Evolutionary conservation across 148 eudicot species (phyloP).

Genomic region (Bassia scoparia): DNA sequence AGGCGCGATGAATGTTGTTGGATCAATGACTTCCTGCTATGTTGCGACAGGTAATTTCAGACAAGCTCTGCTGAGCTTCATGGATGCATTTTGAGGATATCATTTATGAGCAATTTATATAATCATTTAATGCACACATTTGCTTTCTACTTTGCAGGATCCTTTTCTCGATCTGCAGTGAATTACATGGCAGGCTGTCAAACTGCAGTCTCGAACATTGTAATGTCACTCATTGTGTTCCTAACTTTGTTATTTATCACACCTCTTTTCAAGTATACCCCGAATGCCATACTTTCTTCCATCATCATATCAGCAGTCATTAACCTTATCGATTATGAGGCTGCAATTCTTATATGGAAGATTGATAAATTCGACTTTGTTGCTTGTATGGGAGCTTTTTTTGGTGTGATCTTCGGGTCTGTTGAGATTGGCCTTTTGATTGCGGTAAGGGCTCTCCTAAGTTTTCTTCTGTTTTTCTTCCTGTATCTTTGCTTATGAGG

Average conservation of each 20-base stretch:
- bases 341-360: slow-evolving; percentile 74
- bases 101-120: neutral
- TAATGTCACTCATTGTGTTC: slow-evolving; percentile 69
- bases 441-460: slow-evolving; percentile 46
- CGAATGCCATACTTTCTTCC: slow-evolving; percentile 67
- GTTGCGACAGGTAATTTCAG: slow-evolving; percentile 55
- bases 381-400: slow-evolving; percentile 85
- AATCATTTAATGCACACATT: neutral
- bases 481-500: too few relatives aligned
- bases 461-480: neutral
- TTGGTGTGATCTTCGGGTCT: slow-evolving; percentile 69
- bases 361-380: slow-evolving; percentile 81
- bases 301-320: slow-evolving; percentile 80
- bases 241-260: slow-evolving; percentile 63
- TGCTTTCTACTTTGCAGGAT: slow-evolving; percentile 48
- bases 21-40: slow-evolving; percentile 68
- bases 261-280: slow-evolving; percentile 61
- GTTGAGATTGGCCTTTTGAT: slow-evolving; percentile 87
- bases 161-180: slow-evolving; percentile 91
- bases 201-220: slow-evolving; percentile 73
- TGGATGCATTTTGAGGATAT: too few relatives aligned
- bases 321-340: slow-evolving; percentile 64
- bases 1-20: slow-evolving; percentile 59
- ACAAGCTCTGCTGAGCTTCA: too few relatives aligned
- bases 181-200: slow-evolving; percentile 90